Evolutionary conservation across 2,329 filamentous ascomycete genomes (phyloP), one percentile per base, ranked within the genome.

Genomic region (Verticillium alfalfae): DNA sequence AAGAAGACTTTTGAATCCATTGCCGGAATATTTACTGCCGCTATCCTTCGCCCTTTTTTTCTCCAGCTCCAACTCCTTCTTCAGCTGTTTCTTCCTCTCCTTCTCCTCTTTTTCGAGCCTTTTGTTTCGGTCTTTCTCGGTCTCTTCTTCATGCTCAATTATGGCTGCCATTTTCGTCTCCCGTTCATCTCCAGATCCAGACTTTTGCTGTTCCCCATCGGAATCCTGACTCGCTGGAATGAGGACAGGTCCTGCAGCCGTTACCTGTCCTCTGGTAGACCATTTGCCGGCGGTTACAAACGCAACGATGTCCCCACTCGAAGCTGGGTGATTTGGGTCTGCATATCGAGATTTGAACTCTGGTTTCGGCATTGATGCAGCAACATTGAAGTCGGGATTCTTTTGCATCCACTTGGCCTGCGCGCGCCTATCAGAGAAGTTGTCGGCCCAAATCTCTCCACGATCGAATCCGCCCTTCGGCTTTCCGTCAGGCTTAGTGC

Each of bases 341-440:
- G 69, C 67, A 38, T 70, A 71, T 7, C 68, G 58, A 5, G 69
- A 71, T 9, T 56, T 61, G 26, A 72, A 72, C n/a, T 63, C 60
- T 3, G 65, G 66, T 54, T 65, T 66, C 1, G 67, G 69, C 3
- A 63, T 55, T n/a, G 65, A 13, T n/a, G 63, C 66, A n/a, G 68
- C 67, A 16, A 64, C 54, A 10, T 60, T 60, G 52, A 60, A 60
- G 6, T 63, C 60, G 0, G 61, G 65, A 34, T 67, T 64, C n/a
- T 67, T 59, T 3, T 62, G 64, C 1, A 63, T 39, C 69, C 67
- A 71, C 18, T 64, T 60, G 2, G 65, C 61, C 59, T 66, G 64
- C 9, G 68, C 64, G 2, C 66, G 62, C 49, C 61, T 65, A 59
- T 71, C 68, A 38, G 64, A 55, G 41, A 67, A 66, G 6, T 65